Evolutionary conservation across 2,329 filamentous ascomycete species (phyloP).

Genomic region (Dendrostoma leiphaemia): DNA sequence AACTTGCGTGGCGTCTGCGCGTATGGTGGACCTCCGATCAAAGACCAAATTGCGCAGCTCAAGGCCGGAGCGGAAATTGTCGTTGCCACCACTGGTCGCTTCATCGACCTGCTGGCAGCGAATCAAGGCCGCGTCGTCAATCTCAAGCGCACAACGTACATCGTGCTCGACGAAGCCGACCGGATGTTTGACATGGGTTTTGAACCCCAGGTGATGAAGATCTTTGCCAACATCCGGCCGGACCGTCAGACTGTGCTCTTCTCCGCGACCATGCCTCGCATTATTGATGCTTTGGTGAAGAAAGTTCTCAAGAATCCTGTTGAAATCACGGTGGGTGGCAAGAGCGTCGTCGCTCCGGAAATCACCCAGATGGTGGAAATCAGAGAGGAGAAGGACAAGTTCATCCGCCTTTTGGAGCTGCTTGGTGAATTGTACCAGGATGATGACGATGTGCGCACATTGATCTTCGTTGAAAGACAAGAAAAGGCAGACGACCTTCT

Average conservation of each 20-base stretch:
- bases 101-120: conserved; percentile 91
- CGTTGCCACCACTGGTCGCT: conserved; percentile 89
- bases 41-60: conserved; percentile 94
- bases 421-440: conserved; percentile 82
- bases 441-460: conserved; percentile 84
- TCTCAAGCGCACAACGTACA: conserved; percentile 82
- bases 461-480: conserved; percentile 91
- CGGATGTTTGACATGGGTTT: conserved; percentile 99
- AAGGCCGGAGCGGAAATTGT: conserved; percentile 95
- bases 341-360: conserved; percentile 82
- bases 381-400: conserved; percentile 78
- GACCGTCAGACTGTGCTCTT: conserved; percentile 94
- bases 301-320: conserved; percentile 84
- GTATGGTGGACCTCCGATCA: conserved; percentile 93
- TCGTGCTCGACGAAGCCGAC: conserved; percentile 95
- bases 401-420: conserved; percentile 78
- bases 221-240: conserved; percentile 86
- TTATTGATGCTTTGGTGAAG: conserved; percentile 86
- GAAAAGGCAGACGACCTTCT: conserved; percentile 82
- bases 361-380: conserved; percentile 94
- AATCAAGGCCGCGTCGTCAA: conserved; percentile 96
- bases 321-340: conserved; percentile 89
- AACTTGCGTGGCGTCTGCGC: conserved; percentile 85
- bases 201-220: conserved; percentile 96
- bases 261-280: conserved; percentile 92